Evolutionary conservation across 768 basidiomycete genomes (phyloP), one percentile per base, ranked within the genome.

Genomic region (Neoboletus magnificus): DNA sequence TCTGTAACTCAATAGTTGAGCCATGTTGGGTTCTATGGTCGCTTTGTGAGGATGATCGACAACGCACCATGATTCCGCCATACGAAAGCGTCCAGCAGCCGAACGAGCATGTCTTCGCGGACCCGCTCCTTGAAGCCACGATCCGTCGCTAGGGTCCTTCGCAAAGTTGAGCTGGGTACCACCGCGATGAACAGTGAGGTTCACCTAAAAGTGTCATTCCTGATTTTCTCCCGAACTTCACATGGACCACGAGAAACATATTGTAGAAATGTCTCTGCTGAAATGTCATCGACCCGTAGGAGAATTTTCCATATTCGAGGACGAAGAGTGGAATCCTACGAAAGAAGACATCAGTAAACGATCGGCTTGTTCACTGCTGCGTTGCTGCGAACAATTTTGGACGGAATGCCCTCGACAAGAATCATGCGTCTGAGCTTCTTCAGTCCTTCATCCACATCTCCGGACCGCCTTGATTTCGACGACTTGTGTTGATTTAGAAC

Each of bases 81-180:
- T 4, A 98, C 95, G 72, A 98, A 99, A 2, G 96, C 97, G 68
- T 99, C 97, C 40, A 99, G 75, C n/a, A 98, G 74, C 41, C 97
- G 85, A 57, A 98, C 89, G 23, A 98, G 82, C 92, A 95, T 95
- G 63, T 96, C 94, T 73, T 98, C 96, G 30, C 90, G 86, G 15
- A 99, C 97, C 53, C 91, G 87, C 66, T 95, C 92, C 72, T 96
- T 97, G 77, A 99, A 98, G n/a, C 91, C 92, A 63, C 87, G 85
- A 71, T 99, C 97, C 1, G 96, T 99, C 2, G 96, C 95, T 23
- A 99, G 74, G 16, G 97, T 99, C 55, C 91, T 60, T 30, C 36
- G 32, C 47, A 48, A 23, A 37, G n/a, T 45, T 66, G 30, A 57
- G 35, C 1, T 29, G 20, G 29, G 23, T 29, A 25, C 36, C 42